Conservation (phyloP, 345 rosid species). For the Corymbia maculata region DNA sequence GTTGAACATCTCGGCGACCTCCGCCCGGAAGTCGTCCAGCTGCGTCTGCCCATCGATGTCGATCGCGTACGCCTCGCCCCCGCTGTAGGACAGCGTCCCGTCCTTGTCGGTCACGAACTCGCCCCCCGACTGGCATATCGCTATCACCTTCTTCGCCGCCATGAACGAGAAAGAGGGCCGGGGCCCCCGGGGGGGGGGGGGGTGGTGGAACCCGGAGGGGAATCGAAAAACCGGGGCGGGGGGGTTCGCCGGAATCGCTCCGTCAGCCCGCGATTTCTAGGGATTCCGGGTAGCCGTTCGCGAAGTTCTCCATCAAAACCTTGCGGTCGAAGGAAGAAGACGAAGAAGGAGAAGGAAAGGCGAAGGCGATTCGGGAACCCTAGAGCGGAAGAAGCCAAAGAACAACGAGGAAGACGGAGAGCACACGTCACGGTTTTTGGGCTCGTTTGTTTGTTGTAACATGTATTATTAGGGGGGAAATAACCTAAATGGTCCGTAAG, state of each 20-base stretch:
- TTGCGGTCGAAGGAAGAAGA: background rate
- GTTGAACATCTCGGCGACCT: conserved; percentile 68
- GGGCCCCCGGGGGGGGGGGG: background rate
- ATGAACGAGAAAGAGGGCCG: background rate
- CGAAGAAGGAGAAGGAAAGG: background rate
- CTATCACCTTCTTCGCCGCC: conserved; percentile 79
- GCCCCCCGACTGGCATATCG: conserved; percentile 92
- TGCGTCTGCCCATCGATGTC: conserved; percentile 56
- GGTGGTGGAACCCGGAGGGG: background rate
- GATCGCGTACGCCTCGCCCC: conserved; percentile 84
- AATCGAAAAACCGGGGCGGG: background rate
- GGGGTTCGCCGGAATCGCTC: background rate
- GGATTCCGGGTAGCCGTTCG: background rate
- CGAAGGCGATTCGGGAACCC: background rate
- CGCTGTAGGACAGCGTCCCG: conserved; percentile 56
- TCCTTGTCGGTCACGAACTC: conserved; percentile 60
- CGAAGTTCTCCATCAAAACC: background rate
- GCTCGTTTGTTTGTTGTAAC: background rate
- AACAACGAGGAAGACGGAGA: background rate
- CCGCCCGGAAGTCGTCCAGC: conserved; percentile 59
- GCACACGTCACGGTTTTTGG: background rate
- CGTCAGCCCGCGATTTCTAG: background rate
- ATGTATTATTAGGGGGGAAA: background rate
- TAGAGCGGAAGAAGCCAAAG: background rate
- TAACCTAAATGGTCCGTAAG: background rate